phyloP scores from a whole-genome alignment of 2,329 filamentous ascomycete species.

The Cryphonectria nitschkei region DNA sequence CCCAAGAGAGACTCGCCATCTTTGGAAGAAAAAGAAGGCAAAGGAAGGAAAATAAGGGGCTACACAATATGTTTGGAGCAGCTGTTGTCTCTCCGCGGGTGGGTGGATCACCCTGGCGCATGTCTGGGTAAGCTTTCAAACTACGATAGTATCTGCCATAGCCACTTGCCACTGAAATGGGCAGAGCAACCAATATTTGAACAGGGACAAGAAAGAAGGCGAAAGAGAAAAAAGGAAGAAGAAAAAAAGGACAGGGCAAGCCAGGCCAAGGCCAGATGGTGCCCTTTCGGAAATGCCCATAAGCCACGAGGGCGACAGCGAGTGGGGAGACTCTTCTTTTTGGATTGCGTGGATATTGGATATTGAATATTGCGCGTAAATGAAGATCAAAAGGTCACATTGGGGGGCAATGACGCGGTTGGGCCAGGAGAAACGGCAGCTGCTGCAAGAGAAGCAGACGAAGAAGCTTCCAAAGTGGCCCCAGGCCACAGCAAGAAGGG shows the following conservation, averaged over 20 bases:
- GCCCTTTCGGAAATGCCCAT: constrained; percentile 3
- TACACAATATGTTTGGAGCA: not conserved
- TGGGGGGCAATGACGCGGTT: not conserved
- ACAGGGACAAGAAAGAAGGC: not conserved
- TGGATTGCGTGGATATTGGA: not conserved
- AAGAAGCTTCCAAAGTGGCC: constrained; percentile 26
- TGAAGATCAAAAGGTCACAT: not conserved
- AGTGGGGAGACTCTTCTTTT: not conserved
- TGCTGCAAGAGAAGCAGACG: constrained; percentile 30
- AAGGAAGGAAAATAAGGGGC: not conserved
- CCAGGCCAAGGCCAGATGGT: not conserved
- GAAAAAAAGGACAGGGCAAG: not conserved
- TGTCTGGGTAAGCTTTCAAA: not conserved
- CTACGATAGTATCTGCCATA: not conserved
- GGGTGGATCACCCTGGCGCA: not conserved
- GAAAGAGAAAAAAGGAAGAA: not conserved
- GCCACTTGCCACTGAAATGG: not conserved
- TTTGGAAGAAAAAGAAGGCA: not conserved
- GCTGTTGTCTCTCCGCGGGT: not conserved
- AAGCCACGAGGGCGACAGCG: not conserved
- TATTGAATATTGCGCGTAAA: not conserved
- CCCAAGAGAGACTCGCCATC: not conserved
- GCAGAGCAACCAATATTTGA: not conserved
- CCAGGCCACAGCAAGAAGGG: constrained; percentile 6
- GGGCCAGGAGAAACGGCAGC: constrained; percentile 20